Base-by-base conservation (phyloP, 768 basidiomycete genomes). In the Floccularia luteovirens region DNA sequence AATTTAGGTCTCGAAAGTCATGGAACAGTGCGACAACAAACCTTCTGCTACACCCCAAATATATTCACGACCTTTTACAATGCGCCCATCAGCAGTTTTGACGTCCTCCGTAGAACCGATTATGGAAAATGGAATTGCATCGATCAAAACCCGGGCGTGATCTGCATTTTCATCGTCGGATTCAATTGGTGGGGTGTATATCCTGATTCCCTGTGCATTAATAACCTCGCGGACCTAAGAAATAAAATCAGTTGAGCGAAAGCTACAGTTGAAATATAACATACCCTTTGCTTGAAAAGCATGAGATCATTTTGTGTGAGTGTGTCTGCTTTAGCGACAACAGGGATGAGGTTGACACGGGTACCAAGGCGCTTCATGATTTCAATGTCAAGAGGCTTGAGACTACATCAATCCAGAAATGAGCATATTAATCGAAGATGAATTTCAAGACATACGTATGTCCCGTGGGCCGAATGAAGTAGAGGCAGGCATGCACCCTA, bases 21-120 rank as follows among this genome's bases (percentile, higher is more conserved):
- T 4, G 12, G 20, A 40, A 2, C 4, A 25, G 27, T 12, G 1
- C 22, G 10, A 38, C 14, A 19, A 62, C 70, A 36, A 28, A 90
- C 90, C 90, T 72, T 99, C 96, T 6, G 96, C 96, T n/a, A 99
- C 92, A 72, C 96, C 96, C 96, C 96, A 99, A 11, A 94, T 79
- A 59, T 99, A 99, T 63, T 98, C 90, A 53, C 96, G 82, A 33
- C 96, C 96, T 66, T 98, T 98, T 57, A 99, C 96, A 24, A 78
- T 64, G 42, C 92, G 79, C 8, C 96, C 96, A 57, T 98, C 94
- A 17, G 72, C 65, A 3, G 90, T 97, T 53, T 77, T 76, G 34
- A 99, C 94, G 49, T 99, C 94, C 56, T 93, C 82, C 0, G 90
- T 97, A 17, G 87, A 91, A 23, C 96, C 96, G 54, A 99, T 98